phyloP scores from a whole-genome alignment of 108 stramenopile species.

The Phaeodactylum tricornutum region DNA sequence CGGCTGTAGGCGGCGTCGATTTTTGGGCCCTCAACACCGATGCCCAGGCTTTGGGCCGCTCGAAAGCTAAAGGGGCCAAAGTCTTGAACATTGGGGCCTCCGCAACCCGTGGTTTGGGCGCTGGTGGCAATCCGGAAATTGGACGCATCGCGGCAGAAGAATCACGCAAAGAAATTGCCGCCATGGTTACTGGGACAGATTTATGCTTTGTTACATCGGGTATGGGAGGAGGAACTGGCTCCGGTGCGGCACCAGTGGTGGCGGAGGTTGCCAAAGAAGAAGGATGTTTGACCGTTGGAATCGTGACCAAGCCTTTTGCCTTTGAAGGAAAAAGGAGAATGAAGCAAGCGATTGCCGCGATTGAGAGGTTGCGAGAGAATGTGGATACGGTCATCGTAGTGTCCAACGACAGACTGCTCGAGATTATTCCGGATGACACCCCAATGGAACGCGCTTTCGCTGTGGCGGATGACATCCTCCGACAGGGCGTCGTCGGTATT shows the following conservation, averaged over 20 bases:
- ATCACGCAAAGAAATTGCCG: constrained; percentile 25
- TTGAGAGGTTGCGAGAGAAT: constrained; percentile 31
- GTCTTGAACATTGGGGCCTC: constrained; percentile 44
- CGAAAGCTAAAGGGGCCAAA: constrained; percentile 13
- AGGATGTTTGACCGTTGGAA: constrained; percentile 71
- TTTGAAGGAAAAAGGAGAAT: constrained; percentile 65
- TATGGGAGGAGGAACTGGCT: constrained; percentile 80
- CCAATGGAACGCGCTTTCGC: constrained; percentile 70
- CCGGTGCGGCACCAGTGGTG: constrained; percentile 69
- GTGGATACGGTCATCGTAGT: constrained; percentile 80
- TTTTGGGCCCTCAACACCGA: constrained; percentile 79
- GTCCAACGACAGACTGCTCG: constrained; percentile 59
- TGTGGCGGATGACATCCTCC: constrained; percentile 72
- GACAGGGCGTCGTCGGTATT: constrained; percentile 76
- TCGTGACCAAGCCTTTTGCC: constrained; percentile 74
- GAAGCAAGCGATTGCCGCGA: constrained; percentile 48
- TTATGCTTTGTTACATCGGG: constrained; percentile 78
- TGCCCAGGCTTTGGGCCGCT: constrained; percentile 41
- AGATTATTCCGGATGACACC: constrained; percentile 71
- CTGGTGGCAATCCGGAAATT: constrained; percentile 58
- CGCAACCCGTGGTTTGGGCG: constrained; percentile 61
- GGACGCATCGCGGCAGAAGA: constrained; percentile 56
- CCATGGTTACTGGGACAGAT: constrained; percentile 43
- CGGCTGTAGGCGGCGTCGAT: constrained; percentile 41
- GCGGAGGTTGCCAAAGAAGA: constrained; percentile 39